A percentile compares a stretch with the other conserved stretches of the same genome.
phyloP scores from a whole-genome alignment of 23 red algal genomes.

The Agarophyton chilense region DNA sequence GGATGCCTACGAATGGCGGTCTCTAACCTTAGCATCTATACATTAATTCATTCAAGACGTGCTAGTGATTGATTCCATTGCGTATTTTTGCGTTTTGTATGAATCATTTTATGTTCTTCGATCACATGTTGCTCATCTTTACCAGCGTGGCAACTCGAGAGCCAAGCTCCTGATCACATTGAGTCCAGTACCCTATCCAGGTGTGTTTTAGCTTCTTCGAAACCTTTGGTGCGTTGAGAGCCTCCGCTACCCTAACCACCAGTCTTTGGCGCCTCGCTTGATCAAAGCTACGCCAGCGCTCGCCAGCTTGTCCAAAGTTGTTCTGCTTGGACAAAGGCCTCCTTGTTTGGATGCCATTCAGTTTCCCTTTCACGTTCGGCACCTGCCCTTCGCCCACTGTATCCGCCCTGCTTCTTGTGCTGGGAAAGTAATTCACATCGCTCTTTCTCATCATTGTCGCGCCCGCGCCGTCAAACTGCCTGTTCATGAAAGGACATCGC shows the following conservation, averaged over 20 bases:
- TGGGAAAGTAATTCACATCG: conserved; percentile 96
- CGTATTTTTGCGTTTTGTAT: no score
- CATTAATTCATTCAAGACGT: not conserved
- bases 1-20: no score
- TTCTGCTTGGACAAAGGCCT: conserved; percentile 74
- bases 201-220: conserved; percentile 69
- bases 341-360: conserved; percentile 69
- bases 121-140: conserved; percentile 83
- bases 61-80: not conserved
- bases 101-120: no score
- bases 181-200: conserved; percentile 91
- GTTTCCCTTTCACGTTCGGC: conserved; percentile 46
- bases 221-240: conserved; percentile 78
- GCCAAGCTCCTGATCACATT: conserved; percentile 87
- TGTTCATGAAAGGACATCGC: conserved; percentile 76
- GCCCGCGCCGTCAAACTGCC: conserved; percentile 86
- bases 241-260: conserved; percentile 76
- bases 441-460: conserved; percentile 84
- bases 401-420: conserved; percentile 38
- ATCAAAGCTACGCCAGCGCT: conserved; percentile 92
- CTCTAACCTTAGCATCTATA: no score
- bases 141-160: conserved; percentile 67
- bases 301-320: conserved; percentile 93
- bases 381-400: conserved; percentile 55
- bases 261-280: conserved; percentile 81